A percentile compares a stretch with the other conserved stretches of the same genome.
These are phyloP conservation scores for Monilinia polystroma DNA, from an alignment of 2,329 filamentous ascomycete genomes.

Conservation along the genomic window DNA sequence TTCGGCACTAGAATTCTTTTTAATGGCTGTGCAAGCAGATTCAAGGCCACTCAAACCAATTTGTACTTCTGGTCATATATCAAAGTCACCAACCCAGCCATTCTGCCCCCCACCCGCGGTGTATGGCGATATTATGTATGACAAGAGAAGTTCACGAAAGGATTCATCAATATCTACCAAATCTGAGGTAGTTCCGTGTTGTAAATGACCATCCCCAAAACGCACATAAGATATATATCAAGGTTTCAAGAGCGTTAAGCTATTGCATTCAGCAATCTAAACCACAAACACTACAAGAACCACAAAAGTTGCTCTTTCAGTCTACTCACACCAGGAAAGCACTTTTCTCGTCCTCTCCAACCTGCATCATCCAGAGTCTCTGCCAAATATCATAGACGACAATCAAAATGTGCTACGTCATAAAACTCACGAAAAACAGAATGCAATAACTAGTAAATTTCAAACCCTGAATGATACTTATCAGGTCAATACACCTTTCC, in stretches of 20 bases:
- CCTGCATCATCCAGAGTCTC: not conserved
- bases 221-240: too few relatives aligned
- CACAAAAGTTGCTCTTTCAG: not conserved
- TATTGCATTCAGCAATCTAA: too few relatives aligned
- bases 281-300: too few relatives aligned
- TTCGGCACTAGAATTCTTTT: not conserved
- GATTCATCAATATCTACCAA: too few relatives aligned
- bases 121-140: too few relatives aligned
- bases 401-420: not conserved
- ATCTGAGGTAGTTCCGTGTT: too few relatives aligned
- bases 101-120: too few relatives aligned
- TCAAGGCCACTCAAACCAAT: not conserved
- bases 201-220: too few relatives aligned
- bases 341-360: not conserved
- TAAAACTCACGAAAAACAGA: not conserved
- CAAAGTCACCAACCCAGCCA: not conserved
- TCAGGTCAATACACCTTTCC: not conserved
- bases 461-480: not conserved
- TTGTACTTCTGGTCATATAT: accelerated
- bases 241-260: too few relatives aligned
- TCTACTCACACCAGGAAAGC: not conserved
- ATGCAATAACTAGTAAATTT: not conserved
- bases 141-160: too few relatives aligned
- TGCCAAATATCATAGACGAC: not conserved
- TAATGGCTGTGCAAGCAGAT: not conserved